These are phyloP conservation scores for Medicago truncatula DNA, from an alignment of 306 rosid species.

Conservation along the genomic window MtrunA17r5.0-ANR NC_053045.1:39419501-39420000, in stretches of 20 bases:
- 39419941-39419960: conserved; percentile 57
- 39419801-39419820: conserved; percentile 7
- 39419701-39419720: conserved; percentile 1
- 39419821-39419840: conserved; percentile 14
- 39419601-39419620: not conserved
- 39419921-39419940: conserved; percentile 54
- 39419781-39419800: conserved; percentile 19
- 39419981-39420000: no score
- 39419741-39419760: not conserved
- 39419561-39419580: not conserved
- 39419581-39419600: not conserved
- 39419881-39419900: conserved; percentile 70
- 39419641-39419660: conserved; percentile 3
- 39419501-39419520: conserved; percentile 19
- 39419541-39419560: conserved; percentile 9
- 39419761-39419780: not conserved
- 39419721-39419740: not conserved
- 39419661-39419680: not conserved
- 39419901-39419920: conserved; percentile 58
- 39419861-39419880: conserved; percentile 75
- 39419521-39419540: not conserved
- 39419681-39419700: conserved; percentile 6
- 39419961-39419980: conserved; percentile 78
- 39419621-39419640: conserved; percentile 3
- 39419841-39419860: conserved; percentile 41